Conservation (phyloP, 2,329 filamentous ascomycete species). For the Allantophomopsis cytisporea region DNA sequence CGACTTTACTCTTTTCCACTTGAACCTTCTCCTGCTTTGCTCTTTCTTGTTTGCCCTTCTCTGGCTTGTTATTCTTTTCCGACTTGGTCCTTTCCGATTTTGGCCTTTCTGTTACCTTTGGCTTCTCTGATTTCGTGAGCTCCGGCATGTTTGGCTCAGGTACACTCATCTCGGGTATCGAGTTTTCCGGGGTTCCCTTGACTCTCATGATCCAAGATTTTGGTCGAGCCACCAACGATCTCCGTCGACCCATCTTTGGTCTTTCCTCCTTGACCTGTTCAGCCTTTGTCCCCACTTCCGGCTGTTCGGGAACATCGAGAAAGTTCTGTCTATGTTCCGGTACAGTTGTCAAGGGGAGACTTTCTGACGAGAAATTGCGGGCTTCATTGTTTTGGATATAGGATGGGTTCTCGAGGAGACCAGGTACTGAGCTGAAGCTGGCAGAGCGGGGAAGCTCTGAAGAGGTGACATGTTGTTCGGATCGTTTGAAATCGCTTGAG, state of each 20-base stretch:
- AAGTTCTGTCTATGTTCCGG: conserved; percentile 1
- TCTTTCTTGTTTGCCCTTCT: conserved; percentile 6
- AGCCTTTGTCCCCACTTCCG: conserved; percentile 4
- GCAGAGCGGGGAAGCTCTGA: conserved; percentile 34
- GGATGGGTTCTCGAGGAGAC: conserved; percentile 11
- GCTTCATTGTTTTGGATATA: conserved; percentile 9
- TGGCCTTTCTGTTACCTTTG: too few species aligned
- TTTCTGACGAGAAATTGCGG: conserved; percentile 2
- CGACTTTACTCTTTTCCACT: neutral
- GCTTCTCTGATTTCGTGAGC: too few species aligned
- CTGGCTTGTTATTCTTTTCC: conserved; percentile 7
- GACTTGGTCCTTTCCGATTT: neutral
- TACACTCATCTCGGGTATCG: too few species aligned
- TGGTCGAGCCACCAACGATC: conserved; percentile 17
- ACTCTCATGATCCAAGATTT: conserved; percentile 20
- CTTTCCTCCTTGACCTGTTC: conserved; percentile 11
- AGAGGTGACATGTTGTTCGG: conserved; percentile 7
- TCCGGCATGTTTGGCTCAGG: too few species aligned
- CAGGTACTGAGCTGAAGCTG: conserved; percentile 41
- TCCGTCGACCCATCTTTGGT: conserved; percentile 15
- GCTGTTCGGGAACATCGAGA: conserved; percentile 1
- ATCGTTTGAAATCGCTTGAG: conserved; percentile 11
- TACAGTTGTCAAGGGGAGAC: neutral
- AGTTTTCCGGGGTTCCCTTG: conserved; percentile 14
- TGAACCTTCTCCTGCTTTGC: neutral